Percentiles rank a stretch among this genome's conserved stretches.
These are phyloP conservation scores for Colletotrichum tamarilloi DNA, from an alignment of 2,329 filamentous ascomycete genomes.

Conservation along the genomic window DNA sequence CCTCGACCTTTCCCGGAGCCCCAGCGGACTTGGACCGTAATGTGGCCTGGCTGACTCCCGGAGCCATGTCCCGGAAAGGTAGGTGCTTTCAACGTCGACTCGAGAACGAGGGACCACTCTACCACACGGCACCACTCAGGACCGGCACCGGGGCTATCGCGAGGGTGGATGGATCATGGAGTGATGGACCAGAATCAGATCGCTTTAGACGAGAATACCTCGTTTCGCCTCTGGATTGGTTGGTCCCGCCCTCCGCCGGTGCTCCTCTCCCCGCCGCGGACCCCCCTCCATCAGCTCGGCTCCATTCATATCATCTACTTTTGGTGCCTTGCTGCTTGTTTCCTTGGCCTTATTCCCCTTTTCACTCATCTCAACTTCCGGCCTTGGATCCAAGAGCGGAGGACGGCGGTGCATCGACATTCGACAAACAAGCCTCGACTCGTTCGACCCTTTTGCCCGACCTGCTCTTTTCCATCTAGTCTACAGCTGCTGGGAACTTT, in stretches of 20 bases:
- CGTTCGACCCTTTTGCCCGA: neutral
- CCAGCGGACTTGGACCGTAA: neutral
- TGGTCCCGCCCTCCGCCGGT: neutral
- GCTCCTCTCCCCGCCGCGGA: slow-evolving; percentile 5
- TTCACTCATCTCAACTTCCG: slow-evolving; percentile 10
- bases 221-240: neutral
- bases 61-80: slow-evolving; percentile 35
- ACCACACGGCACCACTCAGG: neutral
- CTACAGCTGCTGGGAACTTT: neutral
- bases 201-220: neutral
- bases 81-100: slow-evolving; percentile 29
- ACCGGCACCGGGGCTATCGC: slow-evolving; percentile 12
- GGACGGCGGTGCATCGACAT: neutral
- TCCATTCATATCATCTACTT: neutral
- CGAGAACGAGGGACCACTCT: neutral
- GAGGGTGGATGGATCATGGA: neutral
- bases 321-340: neutral
- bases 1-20: slow-evolving; percentile 10
- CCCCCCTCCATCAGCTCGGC: slow-evolving; percentile 6
- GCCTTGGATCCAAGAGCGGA: neutral
- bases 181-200: neutral
- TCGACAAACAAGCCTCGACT: neutral
- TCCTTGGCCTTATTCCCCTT: neutral
- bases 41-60: slow-evolving; percentile 19
- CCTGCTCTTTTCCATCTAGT: slow-evolving; percentile 34